phyloP scores from a whole-genome alignment of 352 stramenopile species.

The Paralagenidium karlingii region DNA sequence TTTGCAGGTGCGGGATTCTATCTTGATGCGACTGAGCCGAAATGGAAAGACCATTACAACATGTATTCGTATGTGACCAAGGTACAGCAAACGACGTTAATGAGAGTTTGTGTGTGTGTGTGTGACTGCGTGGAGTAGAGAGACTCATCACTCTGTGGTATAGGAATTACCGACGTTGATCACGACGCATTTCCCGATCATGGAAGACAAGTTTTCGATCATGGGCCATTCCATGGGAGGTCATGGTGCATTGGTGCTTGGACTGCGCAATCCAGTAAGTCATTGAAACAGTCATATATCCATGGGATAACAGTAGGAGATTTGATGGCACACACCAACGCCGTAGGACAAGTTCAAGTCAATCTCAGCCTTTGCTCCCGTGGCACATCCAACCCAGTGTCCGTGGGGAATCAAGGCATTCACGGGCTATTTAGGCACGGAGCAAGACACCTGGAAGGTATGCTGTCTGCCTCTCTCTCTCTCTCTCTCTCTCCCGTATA shows the following conservation, averaged over 20 bases:
- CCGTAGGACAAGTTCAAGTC: slow-evolving; percentile 72
- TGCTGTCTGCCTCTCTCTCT: background rate
- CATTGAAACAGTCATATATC: slow-evolving; percentile 5
- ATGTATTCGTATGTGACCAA: slow-evolving; percentile 97
- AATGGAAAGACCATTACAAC: slow-evolving; percentile 90
- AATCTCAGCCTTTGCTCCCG: slow-evolving; percentile 94
- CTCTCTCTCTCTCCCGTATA: background rate
- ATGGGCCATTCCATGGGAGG: slow-evolving; percentile 97
- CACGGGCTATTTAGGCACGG: slow-evolving; percentile 90
- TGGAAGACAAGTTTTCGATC: slow-evolving; percentile 83
- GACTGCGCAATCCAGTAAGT: slow-evolving; percentile 74
- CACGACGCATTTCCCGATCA: slow-evolving; percentile 67
- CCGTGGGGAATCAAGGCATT: slow-evolving; percentile 99
- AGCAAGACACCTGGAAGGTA: slow-evolving; percentile 77
- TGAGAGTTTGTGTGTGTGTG: slow-evolving; percentile 2
- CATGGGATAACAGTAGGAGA: background rate
- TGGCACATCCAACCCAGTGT: slow-evolving; percentile 93
- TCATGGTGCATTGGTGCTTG: slow-evolving; percentile 93
- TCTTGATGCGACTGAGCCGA: slow-evolving; percentile 90
- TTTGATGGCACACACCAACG: too few species aligned
- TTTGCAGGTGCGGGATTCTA: slow-evolving; percentile 95
- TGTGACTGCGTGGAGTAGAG: background rate
- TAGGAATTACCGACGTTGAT: slow-evolving; percentile 89
- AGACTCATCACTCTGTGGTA: background rate
- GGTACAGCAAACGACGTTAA: too few species aligned